A percentile compares a stretch with the other conserved stretches of the same genome.
Evolutionary conservation across 2,329 filamentous ascomycete species (phyloP).

Genomic region (Fusarium nelsonii): DNA sequence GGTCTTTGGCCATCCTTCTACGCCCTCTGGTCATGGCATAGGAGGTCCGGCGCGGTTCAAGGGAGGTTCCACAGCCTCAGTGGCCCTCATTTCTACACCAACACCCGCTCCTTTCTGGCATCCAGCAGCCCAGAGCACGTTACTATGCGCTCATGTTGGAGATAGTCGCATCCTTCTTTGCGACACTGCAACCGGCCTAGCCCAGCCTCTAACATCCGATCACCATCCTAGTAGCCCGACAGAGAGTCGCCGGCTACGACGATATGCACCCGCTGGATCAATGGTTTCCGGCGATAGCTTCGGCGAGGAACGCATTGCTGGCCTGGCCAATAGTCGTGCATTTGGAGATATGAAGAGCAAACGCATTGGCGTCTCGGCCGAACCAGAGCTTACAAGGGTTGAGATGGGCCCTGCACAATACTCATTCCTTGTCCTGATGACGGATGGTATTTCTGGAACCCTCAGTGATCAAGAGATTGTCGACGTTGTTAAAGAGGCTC

Average conservation of each 20-base stretch:
- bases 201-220: conserved; percentile 86
- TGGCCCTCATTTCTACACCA: conserved; percentile 91
- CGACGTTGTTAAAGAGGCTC: conserved; percentile 93
- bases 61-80: conserved; percentile 91
- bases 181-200: conserved; percentile 83
- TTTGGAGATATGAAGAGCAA: conserved; percentile 95
- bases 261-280: conserved; percentile 79
- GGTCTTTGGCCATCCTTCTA: conserved; percentile 74
- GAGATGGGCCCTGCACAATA: conserved; percentile 88
- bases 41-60: conserved; percentile 85
- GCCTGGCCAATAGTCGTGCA: conserved; percentile 91
- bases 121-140: conserved; percentile 83
- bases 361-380: conserved; percentile 91
- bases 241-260: conserved; percentile 84
- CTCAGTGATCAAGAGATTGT: conserved; percentile 95
- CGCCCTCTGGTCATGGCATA: conserved; percentile 71
- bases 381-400: conserved; percentile 86
- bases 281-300: conserved; percentile 93
- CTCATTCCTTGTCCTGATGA: conserved; percentile 88
- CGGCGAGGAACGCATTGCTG: conserved; percentile 94
- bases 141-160: conserved; percentile 91
- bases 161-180: conserved; percentile 93
- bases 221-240: conserved; percentile 91
- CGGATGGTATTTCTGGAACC: conserved; percentile 88
- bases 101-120: conserved; percentile 96